Evolutionary conservation across 2,329 filamentous ascomycete genomes (phyloP).

Genomic region (Ophiostoma novo-ulmi): DNA sequence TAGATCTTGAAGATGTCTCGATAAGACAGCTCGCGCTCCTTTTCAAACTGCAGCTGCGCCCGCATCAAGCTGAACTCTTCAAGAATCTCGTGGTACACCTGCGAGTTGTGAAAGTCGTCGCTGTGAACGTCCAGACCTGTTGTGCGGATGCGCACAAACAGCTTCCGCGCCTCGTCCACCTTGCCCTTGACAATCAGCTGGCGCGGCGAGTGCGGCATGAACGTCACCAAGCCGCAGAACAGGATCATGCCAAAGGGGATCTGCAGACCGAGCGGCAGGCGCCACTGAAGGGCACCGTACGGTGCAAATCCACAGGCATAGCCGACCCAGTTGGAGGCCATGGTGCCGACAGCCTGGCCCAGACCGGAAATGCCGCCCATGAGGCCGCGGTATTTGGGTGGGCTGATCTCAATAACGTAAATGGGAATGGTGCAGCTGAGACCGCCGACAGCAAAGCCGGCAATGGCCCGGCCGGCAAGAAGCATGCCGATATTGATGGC

Average conservation of each 20-base stretch:
- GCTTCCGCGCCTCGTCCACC: conserved; percentile 43
- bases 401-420: conserved; percentile 51
- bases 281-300: conserved; percentile 51
- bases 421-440: conserved; percentile 50
- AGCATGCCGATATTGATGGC: conserved; percentile 52
- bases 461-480: conserved; percentile 44
- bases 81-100: conserved; percentile 38
- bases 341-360: conserved; percentile 52
- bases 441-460: conserved; percentile 42
- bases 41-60: conserved; percentile 52
- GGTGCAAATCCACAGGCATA: conserved; percentile 51
- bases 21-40: conserved; percentile 50
- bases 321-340: conserved; percentile 54
- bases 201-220: conserved; percentile 52
- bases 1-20: conserved; percentile 49
- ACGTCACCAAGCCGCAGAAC: conserved; percentile 49
- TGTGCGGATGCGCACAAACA: conserved; percentile 45
- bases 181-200: conserved; percentile 48
- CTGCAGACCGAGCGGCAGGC: conserved; percentile 50
- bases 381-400: conserved; percentile 45
- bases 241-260: conserved; percentile 53
- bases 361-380: conserved; percentile 51
- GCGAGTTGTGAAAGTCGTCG: conserved; percentile 34
- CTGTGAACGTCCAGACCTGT: neutral
- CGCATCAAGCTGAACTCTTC: conserved; percentile 52